Base-by-base conservation (phyloP, 2,329 filamentous ascomycete species). In the Coleophoma crateriformis region DNA sequence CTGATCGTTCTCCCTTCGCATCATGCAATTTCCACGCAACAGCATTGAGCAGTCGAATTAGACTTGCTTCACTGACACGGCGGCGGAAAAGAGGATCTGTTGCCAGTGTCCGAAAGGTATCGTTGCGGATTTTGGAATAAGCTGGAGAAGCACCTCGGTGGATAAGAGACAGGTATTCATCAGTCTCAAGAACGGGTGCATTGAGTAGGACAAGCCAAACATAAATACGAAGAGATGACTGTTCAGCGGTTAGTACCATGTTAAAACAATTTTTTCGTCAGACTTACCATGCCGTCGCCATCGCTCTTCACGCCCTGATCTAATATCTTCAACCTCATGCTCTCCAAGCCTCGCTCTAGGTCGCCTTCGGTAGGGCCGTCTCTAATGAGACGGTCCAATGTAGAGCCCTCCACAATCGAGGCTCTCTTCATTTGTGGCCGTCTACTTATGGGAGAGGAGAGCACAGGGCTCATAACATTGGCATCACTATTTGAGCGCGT, bases 11-110 rank as follows among this genome's bases (percentile, higher is more conserved):
- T 66, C 79, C 71, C 68, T 84, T 78, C 5, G 85, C 80, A 65
- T 99, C 94, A 64, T 95, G 86, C 33, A 97, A 78, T 60, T 84
- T 89, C 92, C 94, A 99, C 33, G 92, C 92, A 41, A 96, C 84
- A 20, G 94, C 94, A 66, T 99, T 99, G 51, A 99, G 81, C 4
- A 99, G 79, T 12, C 94, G 88, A 53, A 96, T 97, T 39, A 99
- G 73, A 67, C 88, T 95, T 53, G 95, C 95, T 69, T 99, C 94
- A 50, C 90, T 96, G 52, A 99, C 94, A 50, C 92, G 87, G 33
- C 94, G 84, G 54, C 94, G 88, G 75, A 97, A 99, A 34, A 99
- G 81, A n/a, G 92, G 91, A 63, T 99, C 94, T 46, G 92, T 96
- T 33, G 94, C 94, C 48, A 99, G 77, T 1, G 94, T 99, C 60